phyloP scores from a whole-genome alignment of 2,329 filamentous ascomycete genomes.

The Alternaria sp. region DNA sequence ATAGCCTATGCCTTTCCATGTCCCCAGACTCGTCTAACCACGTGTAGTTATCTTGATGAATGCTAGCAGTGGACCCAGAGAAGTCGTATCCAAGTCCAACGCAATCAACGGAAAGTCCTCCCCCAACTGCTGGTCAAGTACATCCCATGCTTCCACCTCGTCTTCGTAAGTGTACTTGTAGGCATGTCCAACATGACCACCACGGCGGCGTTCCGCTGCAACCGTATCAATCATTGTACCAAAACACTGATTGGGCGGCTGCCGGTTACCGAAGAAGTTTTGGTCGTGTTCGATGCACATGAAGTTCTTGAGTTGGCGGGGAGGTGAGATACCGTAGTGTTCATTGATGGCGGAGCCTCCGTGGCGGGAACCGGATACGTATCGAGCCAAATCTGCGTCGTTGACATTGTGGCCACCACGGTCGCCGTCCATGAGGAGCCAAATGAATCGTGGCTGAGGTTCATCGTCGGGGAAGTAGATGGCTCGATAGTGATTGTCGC shows the following conservation, averaged over 20 bases:
- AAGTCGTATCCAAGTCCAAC: background rate
- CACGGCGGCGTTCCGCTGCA: background rate
- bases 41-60: background rate
- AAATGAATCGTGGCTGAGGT: constrained; percentile 4
- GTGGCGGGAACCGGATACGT: background rate
- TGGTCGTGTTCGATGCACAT: background rate
- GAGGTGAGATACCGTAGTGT: background rate
- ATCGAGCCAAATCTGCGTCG: background rate
- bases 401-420: background rate
- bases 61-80: background rate
- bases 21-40: background rate
- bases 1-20: too few relatives aligned
- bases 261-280: background rate
- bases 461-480: background rate
- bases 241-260: background rate
- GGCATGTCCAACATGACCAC: background rate
- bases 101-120: background rate
- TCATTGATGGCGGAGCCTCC: background rate
- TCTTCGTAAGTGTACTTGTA: background rate
- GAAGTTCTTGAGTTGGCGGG: background rate
- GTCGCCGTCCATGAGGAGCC: background rate
- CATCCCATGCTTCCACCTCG: background rate
- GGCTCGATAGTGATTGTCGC: constrained; percentile 1
- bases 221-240: background rate
- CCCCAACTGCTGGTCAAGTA: background rate